Evolutionary conservation across 2,329 filamentous ascomycete species (phyloP).

Genomic region (Microcera coccophila): DNA sequence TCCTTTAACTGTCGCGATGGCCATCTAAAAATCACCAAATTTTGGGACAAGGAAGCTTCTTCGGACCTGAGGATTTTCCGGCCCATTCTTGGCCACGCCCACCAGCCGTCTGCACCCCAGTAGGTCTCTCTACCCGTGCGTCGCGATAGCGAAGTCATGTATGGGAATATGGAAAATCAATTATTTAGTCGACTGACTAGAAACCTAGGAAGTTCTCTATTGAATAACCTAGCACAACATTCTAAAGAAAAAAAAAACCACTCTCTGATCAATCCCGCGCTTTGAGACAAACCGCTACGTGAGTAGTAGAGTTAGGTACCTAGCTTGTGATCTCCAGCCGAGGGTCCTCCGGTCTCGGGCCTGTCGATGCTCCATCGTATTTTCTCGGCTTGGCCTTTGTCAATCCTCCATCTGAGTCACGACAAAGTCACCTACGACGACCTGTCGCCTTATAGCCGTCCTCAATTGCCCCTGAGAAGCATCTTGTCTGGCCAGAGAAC

Average conservation of each 20-base stretch:
- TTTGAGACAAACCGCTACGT: too few relatives aligned
- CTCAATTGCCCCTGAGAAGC: slow-evolving; percentile 19
- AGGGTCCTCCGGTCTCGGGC: too few relatives aligned
- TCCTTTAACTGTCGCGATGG: slow-evolving; percentile 11
- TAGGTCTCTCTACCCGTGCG: background rate
- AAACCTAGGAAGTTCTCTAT: too few relatives aligned
- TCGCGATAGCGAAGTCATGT: background rate
- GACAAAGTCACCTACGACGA: slow-evolving; percentile 8
- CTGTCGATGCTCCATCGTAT: too few relatives aligned
- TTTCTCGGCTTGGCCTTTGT: too few relatives aligned
- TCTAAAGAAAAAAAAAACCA: too few relatives aligned
- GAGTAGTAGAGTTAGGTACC: too few relatives aligned
- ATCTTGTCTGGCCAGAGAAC: slow-evolving; percentile 25
- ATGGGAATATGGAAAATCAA: background rate
- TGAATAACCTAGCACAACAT: too few relatives aligned
- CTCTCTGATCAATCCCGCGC: too few relatives aligned
- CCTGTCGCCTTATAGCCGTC: slow-evolving; percentile 13
- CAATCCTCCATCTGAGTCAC: slow-evolving; percentile 24
- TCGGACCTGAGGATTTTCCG: slow-evolving; percentile 25
- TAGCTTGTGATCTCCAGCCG: too few relatives aligned
- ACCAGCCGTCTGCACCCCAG: background rate
- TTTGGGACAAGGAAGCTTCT: slow-evolving; percentile 22
- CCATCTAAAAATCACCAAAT: slow-evolving; percentile 26
- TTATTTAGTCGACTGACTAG: too few relatives aligned
- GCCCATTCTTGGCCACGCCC: slow-evolving; percentile 4